phyloP scores from a whole-genome alignment of 2,329 filamentous ascomycete species.

The Spiromastix sp. region DNA sequence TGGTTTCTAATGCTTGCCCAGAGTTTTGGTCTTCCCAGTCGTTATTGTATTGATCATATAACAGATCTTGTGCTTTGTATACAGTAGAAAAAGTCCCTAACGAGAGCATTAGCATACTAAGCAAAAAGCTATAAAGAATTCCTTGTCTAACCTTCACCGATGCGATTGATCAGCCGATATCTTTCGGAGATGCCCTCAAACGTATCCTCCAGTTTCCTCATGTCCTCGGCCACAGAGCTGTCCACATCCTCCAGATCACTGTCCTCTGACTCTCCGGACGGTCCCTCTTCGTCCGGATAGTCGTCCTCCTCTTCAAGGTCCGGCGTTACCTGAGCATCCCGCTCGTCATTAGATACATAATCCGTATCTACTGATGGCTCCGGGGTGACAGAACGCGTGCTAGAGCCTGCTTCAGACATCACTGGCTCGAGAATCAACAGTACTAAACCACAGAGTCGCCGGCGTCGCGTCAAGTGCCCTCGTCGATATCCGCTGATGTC shows the following conservation, averaged over 20 bases:
- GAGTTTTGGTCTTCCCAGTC: conserved; percentile 65
- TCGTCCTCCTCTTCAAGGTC: conserved; percentile 18
- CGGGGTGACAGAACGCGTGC: too few relatives aligned
- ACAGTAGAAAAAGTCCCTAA: conserved; percentile 95
- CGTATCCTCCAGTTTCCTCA: conserved; percentile 68
- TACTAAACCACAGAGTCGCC: too few relatives aligned
- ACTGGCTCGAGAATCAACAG: too few relatives aligned
- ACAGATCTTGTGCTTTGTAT: conserved; percentile 92
- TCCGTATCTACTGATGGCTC: too few relatives aligned
- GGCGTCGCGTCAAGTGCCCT: too few relatives aligned
- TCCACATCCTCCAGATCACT: conserved; percentile 28
- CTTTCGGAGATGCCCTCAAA: conserved; percentile 76
- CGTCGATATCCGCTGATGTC: too few relatives aligned
- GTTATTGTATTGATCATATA: conserved; percentile 74
- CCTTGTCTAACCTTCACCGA: conserved; percentile 69
- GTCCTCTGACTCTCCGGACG: conserved; percentile 17
- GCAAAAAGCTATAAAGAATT: conserved; percentile 6
- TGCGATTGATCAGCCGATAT: conserved; percentile 88
- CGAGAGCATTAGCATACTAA: conserved; percentile 8
- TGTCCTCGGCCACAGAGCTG: conserved; percentile 64
- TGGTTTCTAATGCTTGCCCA: conserved; percentile 57
- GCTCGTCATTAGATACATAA: conserved; percentile 1
- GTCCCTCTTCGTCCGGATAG: conserved; percentile 10
- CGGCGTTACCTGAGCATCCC: conserved; percentile 1
- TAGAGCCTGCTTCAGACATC: too few relatives aligned